phyloP scores from a whole-genome alignment of 257 asterid genomes.

The Coffea canephora region DNA sequence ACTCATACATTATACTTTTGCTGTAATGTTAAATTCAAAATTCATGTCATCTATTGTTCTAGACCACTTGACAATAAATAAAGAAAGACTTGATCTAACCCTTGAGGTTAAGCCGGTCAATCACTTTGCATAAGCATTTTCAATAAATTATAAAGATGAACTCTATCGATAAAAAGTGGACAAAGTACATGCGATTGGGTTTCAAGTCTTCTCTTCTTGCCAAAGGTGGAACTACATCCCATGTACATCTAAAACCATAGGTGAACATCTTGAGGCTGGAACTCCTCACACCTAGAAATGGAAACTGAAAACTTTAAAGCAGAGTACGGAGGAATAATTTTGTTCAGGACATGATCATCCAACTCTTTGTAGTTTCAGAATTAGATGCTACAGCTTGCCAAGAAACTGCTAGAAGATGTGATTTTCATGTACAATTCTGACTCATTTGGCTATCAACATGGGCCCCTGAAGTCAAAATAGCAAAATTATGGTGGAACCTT shows the following conservation, averaged over 20 bases:
- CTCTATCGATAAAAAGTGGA: not conserved
- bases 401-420: not conserved
- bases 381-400: not conserved
- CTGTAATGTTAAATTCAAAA: not conserved
- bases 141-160: not conserved
- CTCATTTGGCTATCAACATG: not conserved
- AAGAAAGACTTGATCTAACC: not conserved
- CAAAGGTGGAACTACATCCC: not conserved
- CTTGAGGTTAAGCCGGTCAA: not conserved
- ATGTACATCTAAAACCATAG: not conserved
- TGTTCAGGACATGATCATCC: not conserved
- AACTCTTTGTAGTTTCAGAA: not conserved
- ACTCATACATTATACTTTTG: not conserved
- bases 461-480: not conserved
- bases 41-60: not conserved
- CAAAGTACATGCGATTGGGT: not conserved
- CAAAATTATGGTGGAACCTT: not conserved
- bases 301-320: not conserved
- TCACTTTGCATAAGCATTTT: not conserved
- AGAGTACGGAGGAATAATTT: not conserved
- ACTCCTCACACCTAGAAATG: not conserved
- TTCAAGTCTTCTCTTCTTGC: not conserved
- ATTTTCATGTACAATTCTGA: not conserved
- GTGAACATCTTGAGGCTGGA: not conserved
- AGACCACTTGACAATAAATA: not conserved